These are phyloP conservation scores for Cucurbita argyrosperma DNA, from an alignment of 306 rosid species.

Conservation along the genomic window DNA sequence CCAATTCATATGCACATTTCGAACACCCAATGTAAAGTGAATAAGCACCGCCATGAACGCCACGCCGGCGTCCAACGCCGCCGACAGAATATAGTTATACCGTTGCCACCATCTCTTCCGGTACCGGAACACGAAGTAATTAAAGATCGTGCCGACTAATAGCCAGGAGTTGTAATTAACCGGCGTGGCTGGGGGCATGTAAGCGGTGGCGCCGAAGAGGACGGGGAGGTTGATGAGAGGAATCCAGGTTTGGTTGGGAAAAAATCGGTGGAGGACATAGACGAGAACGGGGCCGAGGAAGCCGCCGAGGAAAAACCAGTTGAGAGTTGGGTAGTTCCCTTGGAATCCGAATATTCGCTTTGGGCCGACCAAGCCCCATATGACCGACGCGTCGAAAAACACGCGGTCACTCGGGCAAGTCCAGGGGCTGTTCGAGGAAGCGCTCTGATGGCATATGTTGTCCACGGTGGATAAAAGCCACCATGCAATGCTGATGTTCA, in stretches of 20 bases:
- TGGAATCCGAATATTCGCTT: slow-evolving; percentile 13
- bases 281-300: slow-evolving; percentile 11
- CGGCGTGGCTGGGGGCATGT: slow-evolving; percentile 25
- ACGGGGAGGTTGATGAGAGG: slow-evolving; percentile 24
- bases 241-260: slow-evolving; percentile 20
- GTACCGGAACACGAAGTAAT: slow-evolving; percentile 16
- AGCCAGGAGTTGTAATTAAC: slow-evolving; percentile 28
- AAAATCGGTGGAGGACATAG: slow-evolving; percentile 12
- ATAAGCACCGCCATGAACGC: slow-evolving; percentile 44
- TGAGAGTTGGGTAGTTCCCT: slow-evolving; percentile 18
- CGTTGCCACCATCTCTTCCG: slow-evolving; percentile 30
- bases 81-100: slow-evolving; percentile 28
- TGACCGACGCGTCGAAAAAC: slow-evolving; percentile 24
- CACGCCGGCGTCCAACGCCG: slow-evolving; percentile 31
- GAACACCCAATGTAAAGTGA: slow-evolving; percentile 16
- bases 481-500: slow-evolving; percentile 20
- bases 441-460: slow-evolving; percentile 14
- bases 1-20: slow-evolving; percentile 20
- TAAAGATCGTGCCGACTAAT: slow-evolving; percentile 11
- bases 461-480: slow-evolving; percentile 12
- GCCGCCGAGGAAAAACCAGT: slow-evolving; percentile 20
- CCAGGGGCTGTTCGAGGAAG: slow-evolving; percentile 18
- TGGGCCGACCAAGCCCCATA: slow-evolving; percentile 29
- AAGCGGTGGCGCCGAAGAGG: slow-evolving; percentile 19
- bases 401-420: slow-evolving; percentile 19